Evolutionary conservation across 164 flowering plant genomes (phyloP), one percentile per base, ranked within the genome.

Genomic region (Platanus orientalis): DNA sequence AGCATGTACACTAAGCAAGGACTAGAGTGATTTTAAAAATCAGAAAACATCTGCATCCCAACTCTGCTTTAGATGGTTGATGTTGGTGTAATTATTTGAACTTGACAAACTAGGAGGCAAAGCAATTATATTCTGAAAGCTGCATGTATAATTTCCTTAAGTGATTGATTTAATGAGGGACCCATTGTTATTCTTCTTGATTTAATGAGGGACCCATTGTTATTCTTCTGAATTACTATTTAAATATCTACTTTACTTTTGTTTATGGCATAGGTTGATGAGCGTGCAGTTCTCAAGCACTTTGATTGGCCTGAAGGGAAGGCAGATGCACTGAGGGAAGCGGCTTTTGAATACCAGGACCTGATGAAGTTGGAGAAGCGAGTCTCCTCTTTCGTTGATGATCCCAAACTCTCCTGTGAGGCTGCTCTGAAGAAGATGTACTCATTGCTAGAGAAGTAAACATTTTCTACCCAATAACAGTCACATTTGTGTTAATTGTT

Each of bases 281-380:
- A 95, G 76, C 83, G 96, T 56, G 97, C 97, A 16, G 99, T 92
- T 44, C 92, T 95, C 24, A 95, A 95, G 83, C 97, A 95, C 76
- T 95, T 95, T 59, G 99, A 95, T 69, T 95, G 99, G 99, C 97
- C 99, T 52, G 97, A 95, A 78, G 86, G 91, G 16, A 95, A 92
- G 78, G 97, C 98, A 36, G 99, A 95, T 78, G 98, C 96, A 60
- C 62, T 92, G 42, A 84, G 99, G 71, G 99, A 95, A 70, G 97
- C 99, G 50, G 83, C 99, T 16, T 95, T 92, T 71, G 97, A 90
- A 68, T 95, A 88, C 67, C 94, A 88, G 66, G 99, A 89, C 66
- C 74, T 92, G 34, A 61, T 76, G 80, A 95, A 90, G 69, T 65
- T 95, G 67, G 97, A 92, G 79, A 86, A 79, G 69, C 81, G 57